Percentiles rank a stretch among this genome's conserved stretches.
These are phyloP conservation scores for Hansenula lynferdii DNA, from an alignment of 1,139 yeast species.

Conservation along the genomic window DNA sequence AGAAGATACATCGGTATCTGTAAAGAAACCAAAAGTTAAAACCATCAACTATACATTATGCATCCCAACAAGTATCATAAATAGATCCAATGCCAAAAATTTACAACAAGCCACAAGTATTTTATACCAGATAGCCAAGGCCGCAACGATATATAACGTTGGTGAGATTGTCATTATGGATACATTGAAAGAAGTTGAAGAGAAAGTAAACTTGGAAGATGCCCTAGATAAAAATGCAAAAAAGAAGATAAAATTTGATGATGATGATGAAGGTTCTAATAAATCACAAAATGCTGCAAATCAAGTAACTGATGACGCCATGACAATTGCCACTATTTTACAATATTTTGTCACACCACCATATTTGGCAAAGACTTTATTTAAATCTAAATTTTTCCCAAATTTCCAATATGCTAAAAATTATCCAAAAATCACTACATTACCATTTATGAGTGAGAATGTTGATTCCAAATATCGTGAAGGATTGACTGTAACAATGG, in stretches of 20 bases:
- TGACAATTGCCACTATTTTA: slow-evolving; percentile 63
- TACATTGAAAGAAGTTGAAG: slow-evolving; percentile 29
- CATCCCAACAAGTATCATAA: slow-evolving; percentile 58
- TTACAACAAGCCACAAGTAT: slow-evolving; percentile 69
- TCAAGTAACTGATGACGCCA: slow-evolving; percentile 32
- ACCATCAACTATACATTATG: slow-evolving; percentile 44
- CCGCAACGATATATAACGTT: slow-evolving; percentile 63
- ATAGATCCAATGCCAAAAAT: slow-evolving; percentile 49
- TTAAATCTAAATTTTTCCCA: slow-evolving; percentile 37
- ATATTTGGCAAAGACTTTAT: slow-evolving; percentile 62
- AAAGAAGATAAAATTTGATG: slow-evolving; percentile 35
- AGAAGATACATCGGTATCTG: slow-evolving; percentile 2
- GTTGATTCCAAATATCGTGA: slow-evolving; percentile 39
- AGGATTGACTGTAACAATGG: slow-evolving; percentile 66
- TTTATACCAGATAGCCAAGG: slow-evolving; percentile 75
- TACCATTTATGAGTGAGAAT: slow-evolving; percentile 64
- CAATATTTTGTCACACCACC: slow-evolving; percentile 89
- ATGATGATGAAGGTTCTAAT: slow-evolving; percentile 24
- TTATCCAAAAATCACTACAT: slow-evolving; percentile 65
- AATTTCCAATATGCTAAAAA: slow-evolving; percentile 63
- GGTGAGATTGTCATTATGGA: slow-evolving; percentile 71
- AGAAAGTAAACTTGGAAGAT: slow-evolving; percentile 15
- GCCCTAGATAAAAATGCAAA: slow-evolving; percentile 11
- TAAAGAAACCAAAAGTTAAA: slow-evolving; percentile 9
- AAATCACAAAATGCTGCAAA: slow-evolving; percentile 4